Evolutionary conservation across 2,329 filamentous ascomycete species (phyloP), one percentile per base, ranked within the genome.

Genomic region (Pseudogymnoascus sp.): DNA sequence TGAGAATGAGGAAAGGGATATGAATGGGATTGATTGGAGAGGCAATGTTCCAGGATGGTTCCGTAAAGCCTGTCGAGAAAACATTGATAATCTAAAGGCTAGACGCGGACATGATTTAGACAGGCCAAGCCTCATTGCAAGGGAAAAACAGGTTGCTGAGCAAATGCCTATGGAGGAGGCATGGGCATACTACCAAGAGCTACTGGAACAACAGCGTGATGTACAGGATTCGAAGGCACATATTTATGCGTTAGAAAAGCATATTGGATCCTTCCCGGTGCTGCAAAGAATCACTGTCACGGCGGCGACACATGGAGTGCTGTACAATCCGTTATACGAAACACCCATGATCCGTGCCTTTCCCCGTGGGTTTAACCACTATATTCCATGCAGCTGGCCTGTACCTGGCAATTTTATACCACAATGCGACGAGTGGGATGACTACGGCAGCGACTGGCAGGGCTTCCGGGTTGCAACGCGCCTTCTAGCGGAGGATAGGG

Each of bases 321-420:
- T 73, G 0, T 71, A 73, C n/a, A 58, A 61, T 0, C 77, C 77
- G 0, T 63, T 72, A 0, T 79, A 79, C 59, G 64, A 75, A 17
- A 79, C 78, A 0, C 77, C 77, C 1, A 76, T 75, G 66, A 75
- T 77, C 35, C 75, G 76, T 4, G 70, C 71, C 3, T 72, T 79
- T 12, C 75, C 76, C 0, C 58, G 63, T 1, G 74, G 74, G 3
- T 76, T 79, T 39, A 73, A 73, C 27, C 78, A 79, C 62, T 12
- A 36, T 13, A 36, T 36, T 36, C 33, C 36, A 15, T 8, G 36
- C 36, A 3, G 1, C 36, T 38, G 36, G 36, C 36, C 36, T 6
- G 0, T 38, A 1, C 5, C 13, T 38, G 5, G 3, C 35, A 38
- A 36, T 36, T 15, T 29, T 5, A 21, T 27, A 7, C 25, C 15